These are phyloP conservation scores for Nemania bipapillata DNA, from an alignment of 2,329 filamentous ascomycete genomes.

Conservation along the genomic window DNA sequence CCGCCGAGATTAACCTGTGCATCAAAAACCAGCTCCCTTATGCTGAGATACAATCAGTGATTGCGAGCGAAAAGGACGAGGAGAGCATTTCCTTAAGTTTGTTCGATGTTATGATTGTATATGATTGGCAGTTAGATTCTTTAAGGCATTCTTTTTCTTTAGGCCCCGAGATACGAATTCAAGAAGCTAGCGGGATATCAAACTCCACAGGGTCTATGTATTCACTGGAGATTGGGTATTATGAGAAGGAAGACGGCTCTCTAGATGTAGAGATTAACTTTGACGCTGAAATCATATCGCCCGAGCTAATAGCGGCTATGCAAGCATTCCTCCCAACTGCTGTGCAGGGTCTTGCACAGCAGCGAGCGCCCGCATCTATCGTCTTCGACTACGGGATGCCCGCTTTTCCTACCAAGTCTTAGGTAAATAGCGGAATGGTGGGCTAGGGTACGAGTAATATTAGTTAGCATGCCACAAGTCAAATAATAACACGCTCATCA, in stretches of 20 bases:
- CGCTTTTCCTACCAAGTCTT: background rate
- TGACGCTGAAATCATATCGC: background rate
- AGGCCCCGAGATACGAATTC: slow-evolving; percentile 7
- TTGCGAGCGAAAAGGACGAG: background rate
- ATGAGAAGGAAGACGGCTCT: background rate
- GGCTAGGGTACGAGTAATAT: no score
- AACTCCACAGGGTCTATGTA: background rate
- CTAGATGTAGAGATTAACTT: background rate
- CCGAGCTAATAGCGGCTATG: background rate
- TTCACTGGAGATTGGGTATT: background rate
- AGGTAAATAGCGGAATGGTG: no score
- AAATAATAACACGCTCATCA: no score
- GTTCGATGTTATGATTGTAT: slow-evolving; percentile 24
- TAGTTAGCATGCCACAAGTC: no score
- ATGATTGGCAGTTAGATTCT: slow-evolving; percentile 28
- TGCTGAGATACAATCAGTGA: slow-evolving; percentile 8
- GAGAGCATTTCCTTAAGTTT: background rate
- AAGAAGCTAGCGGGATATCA: background rate
- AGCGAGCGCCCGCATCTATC: background rate
- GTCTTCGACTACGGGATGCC: background rate
- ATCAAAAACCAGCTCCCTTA: slow-evolving; percentile 17
- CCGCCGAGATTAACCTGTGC: background rate
- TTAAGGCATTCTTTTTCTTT: slow-evolving; percentile 19
- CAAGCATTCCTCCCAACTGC: background rate
- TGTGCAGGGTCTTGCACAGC: background rate